Evolutionary conservation across 305 asterid species (phyloP).

Genomic region (Fraxinus ornus): DNA sequence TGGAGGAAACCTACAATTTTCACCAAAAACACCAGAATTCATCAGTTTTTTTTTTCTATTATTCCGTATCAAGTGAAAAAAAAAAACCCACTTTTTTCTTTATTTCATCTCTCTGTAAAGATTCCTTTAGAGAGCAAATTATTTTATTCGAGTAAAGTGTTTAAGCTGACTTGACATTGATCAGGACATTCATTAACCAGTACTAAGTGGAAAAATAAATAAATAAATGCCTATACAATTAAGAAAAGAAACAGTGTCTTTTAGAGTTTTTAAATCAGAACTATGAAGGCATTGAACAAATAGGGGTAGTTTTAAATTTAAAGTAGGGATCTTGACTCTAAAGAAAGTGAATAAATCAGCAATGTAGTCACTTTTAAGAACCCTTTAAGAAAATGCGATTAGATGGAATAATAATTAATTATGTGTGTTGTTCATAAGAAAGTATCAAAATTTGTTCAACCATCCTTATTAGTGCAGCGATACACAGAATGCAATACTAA

Average conservation of each 20-base stretch:
- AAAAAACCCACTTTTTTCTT: not conserved
- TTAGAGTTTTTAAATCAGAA: constrained; percentile 5
- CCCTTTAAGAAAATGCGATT: not conserved
- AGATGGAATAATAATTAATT: not conserved
- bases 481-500: not conserved
- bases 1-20: constrained; percentile 57
- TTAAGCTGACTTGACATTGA: constrained; percentile 20
- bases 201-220: constrained; percentile 28
- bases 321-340: constrained; percentile 17
- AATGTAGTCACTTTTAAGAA: constrained; percentile 8
- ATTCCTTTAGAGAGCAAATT: not conserved
- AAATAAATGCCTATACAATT: constrained; percentile 22
- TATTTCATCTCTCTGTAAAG: not conserved
- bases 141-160: constrained; percentile 11
- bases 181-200: not conserved
- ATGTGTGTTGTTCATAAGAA: not conserved
- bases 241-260: constrained; percentile 20
- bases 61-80: not conserved
- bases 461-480: not conserved
- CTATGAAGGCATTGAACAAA: constrained; percentile 15
- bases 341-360: constrained; percentile 28
- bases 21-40: not conserved
- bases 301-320: constrained; percentile 21
- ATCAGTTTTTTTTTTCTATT: not conserved
- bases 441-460: constrained; percentile 6